Evolutionary conservation across 805 yeast genomes (phyloP).

Genomic region (Schwanniomyces pseudopolymorphus): DNA sequence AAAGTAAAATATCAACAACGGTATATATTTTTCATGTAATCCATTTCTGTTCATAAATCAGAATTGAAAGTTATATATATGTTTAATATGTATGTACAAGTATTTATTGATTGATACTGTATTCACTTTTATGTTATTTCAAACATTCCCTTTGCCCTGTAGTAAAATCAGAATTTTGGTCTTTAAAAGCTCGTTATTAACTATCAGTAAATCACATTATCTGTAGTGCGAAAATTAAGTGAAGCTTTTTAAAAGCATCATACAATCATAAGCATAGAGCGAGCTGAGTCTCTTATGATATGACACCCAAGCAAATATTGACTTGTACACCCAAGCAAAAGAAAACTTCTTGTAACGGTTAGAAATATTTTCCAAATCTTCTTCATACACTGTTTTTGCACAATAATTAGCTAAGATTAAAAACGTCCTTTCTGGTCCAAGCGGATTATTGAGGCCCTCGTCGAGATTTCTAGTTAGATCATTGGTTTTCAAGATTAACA

Average conservation of each 20-base stretch:
- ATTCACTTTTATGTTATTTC: no score
- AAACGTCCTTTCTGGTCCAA: slow-evolving; percentile 86
- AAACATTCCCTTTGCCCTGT: no score
- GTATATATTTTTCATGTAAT: no score
- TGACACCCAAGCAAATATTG: slow-evolving; percentile 28
- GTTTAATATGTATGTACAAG: no score
- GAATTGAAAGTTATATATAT: no score
- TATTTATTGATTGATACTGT: no score
- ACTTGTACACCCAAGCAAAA: slow-evolving; percentile 10
- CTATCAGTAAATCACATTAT: no score
- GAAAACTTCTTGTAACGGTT: slow-evolving; percentile 17
- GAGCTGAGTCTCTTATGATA: slow-evolving; percentile 32
- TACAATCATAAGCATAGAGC: slow-evolving; percentile 33
- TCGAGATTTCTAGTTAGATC: slow-evolving; percentile 89
- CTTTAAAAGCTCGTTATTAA: no score
- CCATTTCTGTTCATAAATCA: no score
- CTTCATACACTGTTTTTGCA: slow-evolving; percentile 75
- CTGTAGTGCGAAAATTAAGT: background rate
- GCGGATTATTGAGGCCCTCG: slow-evolving; percentile 74
- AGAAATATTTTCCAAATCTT: slow-evolving; percentile 46
- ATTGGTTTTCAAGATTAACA: slow-evolving; percentile 87
- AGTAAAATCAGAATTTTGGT: no score
- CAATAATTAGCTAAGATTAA: slow-evolving; percentile 89
- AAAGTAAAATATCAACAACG: no score
- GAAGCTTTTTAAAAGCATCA: slow-evolving; percentile 19